Evolutionary conservation across 2,329 filamentous ascomycete genomes (phyloP), one percentile per base, ranked within the genome.

Genomic region (Claviceps arundinis): DNA sequence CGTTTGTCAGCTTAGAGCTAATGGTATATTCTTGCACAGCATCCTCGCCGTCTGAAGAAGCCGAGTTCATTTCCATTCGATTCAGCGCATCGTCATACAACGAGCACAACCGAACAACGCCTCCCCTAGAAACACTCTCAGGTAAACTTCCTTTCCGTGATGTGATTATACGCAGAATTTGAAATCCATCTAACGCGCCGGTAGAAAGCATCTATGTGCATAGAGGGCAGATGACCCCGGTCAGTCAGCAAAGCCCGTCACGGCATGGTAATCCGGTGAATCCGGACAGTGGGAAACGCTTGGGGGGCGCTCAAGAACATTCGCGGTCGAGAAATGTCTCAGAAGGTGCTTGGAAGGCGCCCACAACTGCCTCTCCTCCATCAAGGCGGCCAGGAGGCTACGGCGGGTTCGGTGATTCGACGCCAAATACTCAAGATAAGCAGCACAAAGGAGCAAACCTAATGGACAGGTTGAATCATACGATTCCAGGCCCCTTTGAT

Each of bases 401-500:
- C 59, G 75, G 75, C 13, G 73, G 72, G 4, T 72, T 78, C 48
- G 43, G 22, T 49, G 53, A 48, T 46, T n/a, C 24, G 16, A 40
- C 2, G 16, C 52, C 47, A 37, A 45, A 55, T 6, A n/a, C 48
- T 11, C 24, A 37, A 8, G 52, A 57, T 16, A 58, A 57, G 30
- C 50, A 50, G 17, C 24, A 30, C 14, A 57, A 59, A 5, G 59
- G 60, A 47, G 57, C 64, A 5, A 70, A 62, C 40, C 60, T 87
- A 30, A 60, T 85, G 58, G 74, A 78, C 56, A 76, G 80, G 50
- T 79, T 87, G 73, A 77, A 86, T 57, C 75, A 70, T 8, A 83
- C 87, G 60, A 74, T 79, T 1, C 80, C 83, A 1, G 83, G 81
- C 0, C 83, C 84, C 0, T 86, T 87, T 59, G 79, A 81, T 56